Base-by-base conservation (phyloP, 208 protist species). In the Wallacemonas sp. region DNA sequence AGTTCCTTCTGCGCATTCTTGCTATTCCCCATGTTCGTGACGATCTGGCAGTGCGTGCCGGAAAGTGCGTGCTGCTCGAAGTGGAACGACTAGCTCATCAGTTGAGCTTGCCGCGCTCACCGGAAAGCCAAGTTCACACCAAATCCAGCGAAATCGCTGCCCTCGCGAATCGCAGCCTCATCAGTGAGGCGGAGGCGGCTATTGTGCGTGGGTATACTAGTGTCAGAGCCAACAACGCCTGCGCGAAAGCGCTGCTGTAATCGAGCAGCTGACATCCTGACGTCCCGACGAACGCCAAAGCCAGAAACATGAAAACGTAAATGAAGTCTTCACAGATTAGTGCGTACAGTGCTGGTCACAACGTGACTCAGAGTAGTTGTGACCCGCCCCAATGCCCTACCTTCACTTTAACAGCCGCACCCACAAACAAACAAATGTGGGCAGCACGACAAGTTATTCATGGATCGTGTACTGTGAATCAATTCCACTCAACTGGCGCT, bases 171-270 rank as follows among this genome's bases (percentile, higher is more conserved):
- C 54, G 73, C 17, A 61, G 78, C 13, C 34, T n/a, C 1, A 46
- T 52, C 26, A 64, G 33, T 26, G 48, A 71, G 65, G 15, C 66
- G 46, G 73, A 71, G 33, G 69, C 73, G 17, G 66, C 54, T 12
- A 26, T 89, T 26, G 33, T 90, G 41, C 72, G 71, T 1, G 88
- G 87, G 53, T 86, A 76, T 58, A 57, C 72, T 0, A 79, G 79
- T 10, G 39, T 91, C 33, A 54, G 81, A 36, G 38, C 33, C 34
- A 69, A 70, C 53, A 21, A 5, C 10, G 1, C 19, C 8, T 38
- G 34, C 34, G 53, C 53, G 9, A 24, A 9, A 13, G 9, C 22
- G 10, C 44, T 50, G 12, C 44, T 15, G 34, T 6, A 13, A n/a
- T n/a, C n/a, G n/a, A n/a, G n/a, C n/a, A n/a, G n/a, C n/a, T n/a